A percentile compares a stretch with the other conserved stretches of the same genome.
phyloP scores from a whole-genome alignment of 2,329 filamentous ascomycete species.

The Aspergillus caelatus region DNA sequence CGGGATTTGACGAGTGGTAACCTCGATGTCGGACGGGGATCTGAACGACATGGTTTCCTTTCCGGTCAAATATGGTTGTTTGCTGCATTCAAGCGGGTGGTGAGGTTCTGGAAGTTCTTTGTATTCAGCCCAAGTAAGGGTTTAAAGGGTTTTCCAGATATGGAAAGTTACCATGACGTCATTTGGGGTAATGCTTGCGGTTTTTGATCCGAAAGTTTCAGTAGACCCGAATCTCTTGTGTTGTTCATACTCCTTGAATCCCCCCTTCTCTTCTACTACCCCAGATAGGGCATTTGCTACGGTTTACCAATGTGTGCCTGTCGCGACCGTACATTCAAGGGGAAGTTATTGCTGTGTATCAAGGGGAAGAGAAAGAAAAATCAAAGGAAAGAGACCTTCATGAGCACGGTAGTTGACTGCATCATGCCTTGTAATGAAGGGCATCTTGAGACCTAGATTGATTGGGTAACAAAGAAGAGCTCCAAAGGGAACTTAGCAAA shows the following conservation, averaged over 20 bases:
- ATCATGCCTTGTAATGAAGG: neutral
- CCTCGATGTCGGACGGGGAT: conserved; percentile 54
- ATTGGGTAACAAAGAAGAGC: neutral
- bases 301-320: neutral
- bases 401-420: neutral
- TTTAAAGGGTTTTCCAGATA: neutral
- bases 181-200: neutral
- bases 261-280: neutral
- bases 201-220: too few relatives aligned
- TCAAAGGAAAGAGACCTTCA: neutral
- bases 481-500: too few relatives aligned
- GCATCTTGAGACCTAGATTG: neutral
- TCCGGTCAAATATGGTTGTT: neutral
- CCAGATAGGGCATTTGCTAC: neutral
- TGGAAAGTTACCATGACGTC: conserved; percentile 6
- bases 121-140: neutral
- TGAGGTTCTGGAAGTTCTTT: too few relatives aligned
- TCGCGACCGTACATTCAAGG: neutral
- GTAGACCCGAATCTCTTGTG: too few relatives aligned
- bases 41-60: conserved; percentile 37
- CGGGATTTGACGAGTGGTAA: conserved; percentile 64
- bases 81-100: too few relatives aligned
- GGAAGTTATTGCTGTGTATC: neutral
- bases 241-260: neutral
- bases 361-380: neutral